A percentile compares a stretch with the other conserved stretches of the same genome.
Evolutionary conservation across 2,329 filamentous ascomycete species (phyloP).

Genomic region (Calonectria montana): DNA sequence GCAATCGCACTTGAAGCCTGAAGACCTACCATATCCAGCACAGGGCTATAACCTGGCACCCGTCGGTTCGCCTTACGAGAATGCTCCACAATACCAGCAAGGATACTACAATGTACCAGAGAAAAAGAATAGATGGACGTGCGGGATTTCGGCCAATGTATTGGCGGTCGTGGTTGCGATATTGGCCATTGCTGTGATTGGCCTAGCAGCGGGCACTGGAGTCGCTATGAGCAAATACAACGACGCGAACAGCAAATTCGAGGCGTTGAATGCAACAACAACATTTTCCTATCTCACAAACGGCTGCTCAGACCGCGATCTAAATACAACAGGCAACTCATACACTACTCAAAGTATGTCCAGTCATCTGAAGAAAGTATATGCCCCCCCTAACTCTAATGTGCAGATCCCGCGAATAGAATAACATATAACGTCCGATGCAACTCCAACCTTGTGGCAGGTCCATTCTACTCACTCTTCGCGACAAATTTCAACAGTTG

Average conservation of each 20-base stretch:
- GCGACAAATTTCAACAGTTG: slow-evolving; percentile 4
- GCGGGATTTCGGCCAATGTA: background rate
- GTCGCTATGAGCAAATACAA: background rate
- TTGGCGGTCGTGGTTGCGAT: background rate
- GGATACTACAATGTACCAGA: background rate
- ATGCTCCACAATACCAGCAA: background rate
- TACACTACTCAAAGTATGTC: background rate
- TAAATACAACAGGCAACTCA: background rate
- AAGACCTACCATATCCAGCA: background rate
- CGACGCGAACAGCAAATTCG: background rate
- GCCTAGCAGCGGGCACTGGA: background rate
- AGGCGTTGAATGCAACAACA: background rate
- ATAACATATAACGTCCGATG: background rate
- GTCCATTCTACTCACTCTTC: background rate
- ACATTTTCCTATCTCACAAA: background rate
- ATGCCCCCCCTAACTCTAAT: background rate
- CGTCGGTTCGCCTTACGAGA: background rate
- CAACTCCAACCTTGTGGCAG: background rate
- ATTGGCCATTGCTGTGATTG: background rate
- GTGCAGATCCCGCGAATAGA: background rate
- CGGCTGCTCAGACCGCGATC: background rate
- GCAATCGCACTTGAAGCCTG: background rate
- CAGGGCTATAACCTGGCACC: background rate
- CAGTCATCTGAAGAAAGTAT: too few relatives aligned
- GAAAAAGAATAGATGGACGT: background rate